Conservation (phyloP, 345 rosid genomes). For the Theobroma cacao region DNA sequence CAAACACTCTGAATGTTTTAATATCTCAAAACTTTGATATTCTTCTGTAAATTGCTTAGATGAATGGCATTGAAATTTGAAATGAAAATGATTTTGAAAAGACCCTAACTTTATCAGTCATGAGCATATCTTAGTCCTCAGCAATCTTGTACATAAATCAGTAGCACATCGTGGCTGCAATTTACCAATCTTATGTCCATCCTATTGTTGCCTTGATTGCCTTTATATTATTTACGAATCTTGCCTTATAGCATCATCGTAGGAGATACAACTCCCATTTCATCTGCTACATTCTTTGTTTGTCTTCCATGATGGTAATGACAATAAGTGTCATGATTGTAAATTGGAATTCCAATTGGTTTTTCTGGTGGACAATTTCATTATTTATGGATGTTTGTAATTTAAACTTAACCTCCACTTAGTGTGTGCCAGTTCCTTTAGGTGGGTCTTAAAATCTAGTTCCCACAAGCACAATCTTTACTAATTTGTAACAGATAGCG, state of each 20-base stretch:
- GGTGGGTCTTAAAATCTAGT: constrained; percentile 3
- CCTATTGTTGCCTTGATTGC: constrained; percentile 18
- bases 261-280: constrained; percentile 6
- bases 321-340: background rate
- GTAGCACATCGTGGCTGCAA: background rate
- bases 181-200: background rate
- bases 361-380: background rate
- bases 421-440: constrained; percentile 7
- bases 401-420: constrained; percentile 6
- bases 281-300: constrained; percentile 14
- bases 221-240: constrained; percentile 6
- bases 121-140: background rate
- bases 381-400: constrained; percentile 4
- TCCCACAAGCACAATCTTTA: constrained; percentile 19
- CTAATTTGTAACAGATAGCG: background rate
- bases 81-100: no score
- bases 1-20: no score
- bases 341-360: background rate
- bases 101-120: no score
- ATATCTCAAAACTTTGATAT: no score
- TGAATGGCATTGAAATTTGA: no score
- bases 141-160: background rate
- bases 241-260: background rate
- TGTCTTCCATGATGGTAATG: background rate
- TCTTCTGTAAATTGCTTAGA: no score